Conservation (phyloP, 2,329 filamentous ascomycete genomes). For the Trichophyton simii region DNA sequence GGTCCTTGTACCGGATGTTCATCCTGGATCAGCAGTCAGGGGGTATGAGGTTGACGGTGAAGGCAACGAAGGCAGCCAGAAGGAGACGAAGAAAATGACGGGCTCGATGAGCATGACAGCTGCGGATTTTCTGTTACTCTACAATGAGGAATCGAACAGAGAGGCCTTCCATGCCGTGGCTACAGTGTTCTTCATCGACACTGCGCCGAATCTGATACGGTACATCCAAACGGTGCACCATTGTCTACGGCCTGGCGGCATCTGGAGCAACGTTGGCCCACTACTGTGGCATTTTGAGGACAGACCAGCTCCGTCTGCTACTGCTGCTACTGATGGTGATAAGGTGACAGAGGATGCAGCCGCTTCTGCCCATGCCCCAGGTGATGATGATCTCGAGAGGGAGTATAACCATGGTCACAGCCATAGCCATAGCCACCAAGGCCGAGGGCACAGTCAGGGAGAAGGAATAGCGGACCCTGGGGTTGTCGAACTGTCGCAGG, state of each 20-base stretch:
- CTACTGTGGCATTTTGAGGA: constrained; percentile 93
- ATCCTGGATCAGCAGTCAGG: constrained; percentile 49
- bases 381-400: constrained; percentile 27
- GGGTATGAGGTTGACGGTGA: neutral
- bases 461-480: constrained; percentile 65
- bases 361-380: constrained; percentile 36
- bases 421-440: neutral
- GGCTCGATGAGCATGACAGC: constrained; percentile 86
- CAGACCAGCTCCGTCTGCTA: constrained; percentile 37
- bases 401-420: constrained; percentile 9
- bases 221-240: constrained; percentile 75
- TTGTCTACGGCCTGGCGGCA: constrained; percentile 63
- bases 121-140: constrained; percentile 83
- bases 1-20: constrained; percentile 68
- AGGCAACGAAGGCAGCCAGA: neutral
- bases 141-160: constrained; percentile 51
- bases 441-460: neutral
- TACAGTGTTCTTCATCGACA: constrained; percentile 93
- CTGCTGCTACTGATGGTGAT: constrained; percentile 37
- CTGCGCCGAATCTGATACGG: constrained; percentile 79
- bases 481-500: constrained; percentile 76
- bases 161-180: constrained; percentile 67
- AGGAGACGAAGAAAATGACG: constrained; percentile 19
- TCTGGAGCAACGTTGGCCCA: constrained; percentile 84
- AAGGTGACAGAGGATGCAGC: constrained; percentile 25